Conservation (phyloP, 164 flowering plant genomes). For the Chloranthus sessilifolius region DNA sequence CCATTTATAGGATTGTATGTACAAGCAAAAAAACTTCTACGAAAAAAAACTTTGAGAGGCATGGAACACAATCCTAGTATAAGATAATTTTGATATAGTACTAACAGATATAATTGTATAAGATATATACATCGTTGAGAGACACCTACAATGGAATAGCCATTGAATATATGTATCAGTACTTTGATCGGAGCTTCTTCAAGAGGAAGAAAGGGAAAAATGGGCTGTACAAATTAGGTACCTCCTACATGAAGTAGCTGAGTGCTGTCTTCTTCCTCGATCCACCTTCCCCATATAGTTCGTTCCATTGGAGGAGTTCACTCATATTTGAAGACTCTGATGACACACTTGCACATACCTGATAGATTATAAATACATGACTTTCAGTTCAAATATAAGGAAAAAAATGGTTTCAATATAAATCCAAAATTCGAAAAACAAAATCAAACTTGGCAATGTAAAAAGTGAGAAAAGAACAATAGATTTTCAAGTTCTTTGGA, state of each 20-base stretch:
- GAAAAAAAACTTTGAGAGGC: too few relatives aligned
- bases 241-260: slow-evolving; percentile 74
- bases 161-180: slow-evolving; percentile 15
- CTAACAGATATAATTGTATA: too few relatives aligned
- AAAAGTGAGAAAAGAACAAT: background rate
- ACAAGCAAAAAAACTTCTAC: too few relatives aligned
- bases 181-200: too few relatives aligned
- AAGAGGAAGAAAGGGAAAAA: background rate
- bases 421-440: background rate
- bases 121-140: slow-evolving; percentile 17
- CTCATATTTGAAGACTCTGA: slow-evolving; percentile 76
- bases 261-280: slow-evolving; percentile 66
- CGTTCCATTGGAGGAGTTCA: slow-evolving; percentile 78
- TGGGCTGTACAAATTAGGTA: slow-evolving; percentile 27
- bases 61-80: too few relatives aligned
- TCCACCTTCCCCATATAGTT: slow-evolving; percentile 82
- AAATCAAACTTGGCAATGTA: background rate
- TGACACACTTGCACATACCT: slow-evolving; percentile 73
- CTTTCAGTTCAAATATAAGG: background rate
- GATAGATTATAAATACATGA: background rate
- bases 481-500: too few relatives aligned
- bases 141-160: slow-evolving; percentile 16
- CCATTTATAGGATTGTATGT: too few relatives aligned
- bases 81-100: too few relatives aligned
- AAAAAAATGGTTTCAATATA: background rate